Percentiles rank a stretch among this genome's conserved stretches.
Evolutionary conservation across 805 yeast species (phyloP).

Genomic region (Ogataea methanolica): DNA sequence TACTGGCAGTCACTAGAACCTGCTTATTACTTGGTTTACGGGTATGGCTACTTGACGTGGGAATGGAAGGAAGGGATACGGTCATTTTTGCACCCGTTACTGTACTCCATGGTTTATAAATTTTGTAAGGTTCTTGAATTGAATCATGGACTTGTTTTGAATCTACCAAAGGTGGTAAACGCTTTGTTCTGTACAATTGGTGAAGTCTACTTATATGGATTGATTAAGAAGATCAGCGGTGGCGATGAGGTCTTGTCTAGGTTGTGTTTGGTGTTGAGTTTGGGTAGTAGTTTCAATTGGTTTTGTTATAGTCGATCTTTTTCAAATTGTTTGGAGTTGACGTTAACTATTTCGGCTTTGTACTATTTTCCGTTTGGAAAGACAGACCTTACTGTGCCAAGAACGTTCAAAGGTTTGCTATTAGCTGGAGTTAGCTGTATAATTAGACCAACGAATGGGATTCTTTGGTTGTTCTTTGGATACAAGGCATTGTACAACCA

Average conservation of each 20-base stretch:
- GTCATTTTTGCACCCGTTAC: constrained; percentile 72
- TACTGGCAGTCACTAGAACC: constrained; percentile 92
- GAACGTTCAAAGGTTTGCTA: constrained; percentile 23
- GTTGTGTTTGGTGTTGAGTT: constrained; percentile 44
- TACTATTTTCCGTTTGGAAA: constrained; percentile 47
- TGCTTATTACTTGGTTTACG: constrained; percentile 70
- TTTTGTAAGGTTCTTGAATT: constrained; percentile 29
- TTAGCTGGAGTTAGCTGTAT: constrained; percentile 62
- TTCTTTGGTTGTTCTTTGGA: constrained; percentile 73
- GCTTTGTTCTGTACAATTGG: constrained; percentile 68
- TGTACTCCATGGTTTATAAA: constrained; percentile 50
- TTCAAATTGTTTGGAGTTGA: constrained; percentile 77
- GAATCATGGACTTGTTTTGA: constrained; percentile 37
- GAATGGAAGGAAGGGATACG: constrained; percentile 82
- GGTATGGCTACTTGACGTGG: constrained; percentile 88
- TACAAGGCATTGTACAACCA: constrained; percentile 18
- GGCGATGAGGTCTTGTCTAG: constrained; percentile 6
- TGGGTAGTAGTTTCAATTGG: constrained; percentile 77
- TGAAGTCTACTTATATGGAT: constrained; percentile 54
- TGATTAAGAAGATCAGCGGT: constrained; percentile 32
- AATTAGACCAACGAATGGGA: constrained; percentile 78
- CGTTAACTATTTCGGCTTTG: constrained; percentile 61
- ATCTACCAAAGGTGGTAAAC: constrained; percentile 63
- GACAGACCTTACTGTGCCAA: background rate
- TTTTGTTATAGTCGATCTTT: constrained; percentile 77